phyloP scores from a whole-genome alignment of 495 filamentous ascomycete species.

The Pseudomonodictys pantanalensis region DNA sequence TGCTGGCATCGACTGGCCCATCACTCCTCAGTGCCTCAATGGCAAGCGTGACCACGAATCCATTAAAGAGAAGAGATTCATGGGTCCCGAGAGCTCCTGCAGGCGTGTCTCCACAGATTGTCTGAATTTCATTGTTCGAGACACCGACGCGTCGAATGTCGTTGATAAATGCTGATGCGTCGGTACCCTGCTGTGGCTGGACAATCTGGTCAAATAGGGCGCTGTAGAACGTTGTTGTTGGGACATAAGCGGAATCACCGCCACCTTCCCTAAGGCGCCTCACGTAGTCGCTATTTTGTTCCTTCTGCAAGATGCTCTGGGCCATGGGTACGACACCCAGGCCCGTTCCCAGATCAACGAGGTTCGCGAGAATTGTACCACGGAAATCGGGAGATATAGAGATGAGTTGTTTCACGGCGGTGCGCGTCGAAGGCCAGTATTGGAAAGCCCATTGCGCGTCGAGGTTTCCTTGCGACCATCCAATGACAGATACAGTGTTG shows the following conservation, averaged over 20 bases:
- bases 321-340: constrained; percentile 29
- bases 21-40: constrained; percentile 46
- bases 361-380: constrained; percentile 41
- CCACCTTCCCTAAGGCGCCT: constrained; percentile 39
- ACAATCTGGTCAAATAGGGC: constrained; percentile 47
- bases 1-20: constrained; percentile 39
- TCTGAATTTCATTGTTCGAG: constrained; percentile 48
- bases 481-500: constrained; percentile 42
- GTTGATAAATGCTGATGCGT: constrained; percentile 45
- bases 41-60: constrained; percentile 45
- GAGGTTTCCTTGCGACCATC: constrained; percentile 53
- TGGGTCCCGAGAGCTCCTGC: constrained; percentile 48
- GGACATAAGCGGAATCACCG: constrained; percentile 51
- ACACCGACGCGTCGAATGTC: constrained; percentile 44
- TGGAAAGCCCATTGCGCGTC: constrained; percentile 52
- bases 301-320: constrained; percentile 46
- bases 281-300: constrained; percentile 45
- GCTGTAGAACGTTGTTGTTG: constrained; percentile 50
- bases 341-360: constrained; percentile 35
- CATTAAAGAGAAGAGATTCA: constrained; percentile 47
- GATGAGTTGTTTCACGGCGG: constrained; percentile 44
- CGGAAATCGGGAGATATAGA: constrained; percentile 49
- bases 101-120: constrained; percentile 38
- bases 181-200: constrained; percentile 45
- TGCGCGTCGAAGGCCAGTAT: constrained; percentile 51